Evolutionary conservation across 129 eudicot species (phyloP).

Genomic region (Artemisia argyi): DNA sequence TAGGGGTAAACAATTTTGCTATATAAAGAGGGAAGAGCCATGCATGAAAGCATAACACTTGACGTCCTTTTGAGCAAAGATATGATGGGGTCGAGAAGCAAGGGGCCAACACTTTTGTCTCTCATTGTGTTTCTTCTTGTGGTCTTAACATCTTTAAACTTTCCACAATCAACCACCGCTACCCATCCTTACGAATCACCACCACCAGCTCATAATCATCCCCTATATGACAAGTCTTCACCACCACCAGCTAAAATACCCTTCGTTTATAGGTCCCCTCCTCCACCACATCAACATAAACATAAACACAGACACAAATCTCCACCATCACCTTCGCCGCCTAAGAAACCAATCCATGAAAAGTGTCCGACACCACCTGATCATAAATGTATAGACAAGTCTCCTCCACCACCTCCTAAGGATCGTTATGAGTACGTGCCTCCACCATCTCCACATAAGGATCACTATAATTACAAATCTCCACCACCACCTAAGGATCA

Average conservation of each 20-base stretch:
- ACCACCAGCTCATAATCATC: neutral
- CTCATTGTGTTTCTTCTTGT: conserved; percentile 33
- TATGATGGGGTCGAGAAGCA: conserved; percentile 10
- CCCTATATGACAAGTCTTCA: neutral
- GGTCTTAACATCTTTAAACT: conserved; percentile 24
- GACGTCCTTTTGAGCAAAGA: neutral
- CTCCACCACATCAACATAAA: neutral
- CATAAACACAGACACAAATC: neutral
- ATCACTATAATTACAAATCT: too few species aligned
- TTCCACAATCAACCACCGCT: conserved; percentile 19
- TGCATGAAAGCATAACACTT: conserved; percentile 3
- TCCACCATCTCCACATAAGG: too few species aligned
- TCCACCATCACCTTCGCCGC: conserved; percentile 6
- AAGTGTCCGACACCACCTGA: neutral
- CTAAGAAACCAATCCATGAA: neutral
- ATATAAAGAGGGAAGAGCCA: conserved; percentile 6
- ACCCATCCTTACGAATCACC: conserved; percentile 14
- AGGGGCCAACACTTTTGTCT: conserved; percentile 19
- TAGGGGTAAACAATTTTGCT: neutral
- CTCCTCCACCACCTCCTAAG: neutral
- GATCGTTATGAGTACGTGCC: too few species aligned
- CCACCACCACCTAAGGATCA: too few species aligned
- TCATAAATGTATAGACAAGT: too few species aligned
- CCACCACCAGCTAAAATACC: conserved; percentile 20
- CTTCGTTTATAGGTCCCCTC: neutral